Base-by-base conservation (phyloP, 805 yeast genomes). In the Kuraishia piskuri region DNA sequence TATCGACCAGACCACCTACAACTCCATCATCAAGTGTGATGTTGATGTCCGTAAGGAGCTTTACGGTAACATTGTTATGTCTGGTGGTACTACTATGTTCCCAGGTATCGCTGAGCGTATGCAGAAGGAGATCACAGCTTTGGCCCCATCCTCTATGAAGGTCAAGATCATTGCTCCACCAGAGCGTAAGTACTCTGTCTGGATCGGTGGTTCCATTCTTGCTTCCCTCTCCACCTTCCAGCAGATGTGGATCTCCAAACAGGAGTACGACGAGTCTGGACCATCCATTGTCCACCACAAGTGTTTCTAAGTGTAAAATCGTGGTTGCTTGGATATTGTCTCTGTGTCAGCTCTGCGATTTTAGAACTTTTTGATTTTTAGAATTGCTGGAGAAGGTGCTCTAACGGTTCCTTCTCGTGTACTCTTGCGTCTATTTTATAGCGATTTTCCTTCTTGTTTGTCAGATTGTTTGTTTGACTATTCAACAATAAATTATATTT, bases 181-280 rank as follows among this genome's bases (percentile, higher is more conserved):
- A 64, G 99, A 94, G 80, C 87, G 99, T 79, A 94, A 94, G 79
- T 94, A 88, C 88, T 88, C 96, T 69, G 97, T 91, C 80, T 94
- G 99, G 99, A 94, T 94, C 63, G 99, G 99, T 84, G 99, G 99
- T 81, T 94, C 98, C 67, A 94, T 94, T 71, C 86, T 94, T 77
- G 97, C 99, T 63, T 90, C 97, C 57, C 86, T 94, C 75, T 89
- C 97, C 60, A 94, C 99, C 75, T 94, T 94, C 97, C 98, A 94
- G 84, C 98, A 94, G 81, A 92, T 94, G 98, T 94, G 99, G 99
- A 90, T 94, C 88, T 91, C 98, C 73, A 94, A 94, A 86, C 98
- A 94, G 83, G 99, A 94, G 84, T 94, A 94, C 88, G 99, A 94
- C 86, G 99, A 94, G 83, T 89, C 97, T 80, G 99, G 99, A 73